Conservation (phyloP, 202 grass and related monocot genomes). For the Dendrocalamus latiflorus region DNA sequence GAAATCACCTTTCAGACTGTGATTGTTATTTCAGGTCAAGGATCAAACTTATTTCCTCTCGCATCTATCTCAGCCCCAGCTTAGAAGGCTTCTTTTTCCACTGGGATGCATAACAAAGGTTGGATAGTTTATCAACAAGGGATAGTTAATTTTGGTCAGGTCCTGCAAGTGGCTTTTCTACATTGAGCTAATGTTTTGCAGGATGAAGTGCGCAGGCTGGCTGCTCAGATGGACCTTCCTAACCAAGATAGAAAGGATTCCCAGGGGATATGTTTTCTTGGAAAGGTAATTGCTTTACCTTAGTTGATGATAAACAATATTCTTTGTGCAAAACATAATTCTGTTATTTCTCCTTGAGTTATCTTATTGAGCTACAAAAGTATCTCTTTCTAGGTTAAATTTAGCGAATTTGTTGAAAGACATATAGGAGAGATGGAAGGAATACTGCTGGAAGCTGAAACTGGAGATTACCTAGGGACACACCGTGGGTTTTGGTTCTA, state of each 20-base stretch:
- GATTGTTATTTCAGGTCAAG: slow-evolving; percentile 55
- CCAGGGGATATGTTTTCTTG: too few species aligned
- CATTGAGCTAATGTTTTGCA: too few species aligned
- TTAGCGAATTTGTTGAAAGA: slow-evolving; percentile 91
- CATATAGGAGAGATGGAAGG: slow-evolving; percentile 86
- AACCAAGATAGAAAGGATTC: slow-evolving; percentile 90
- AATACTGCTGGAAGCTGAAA: slow-evolving; percentile 78
- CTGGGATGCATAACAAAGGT: too few species aligned
- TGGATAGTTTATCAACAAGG: too few species aligned
- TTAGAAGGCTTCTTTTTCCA: slow-evolving; percentile 65
- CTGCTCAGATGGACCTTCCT: slow-evolving; percentile 67
- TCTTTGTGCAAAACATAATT: neutral
- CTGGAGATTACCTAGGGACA: slow-evolving; percentile 87
- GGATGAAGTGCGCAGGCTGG: slow-evolving; percentile 74
- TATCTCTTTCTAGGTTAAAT: slow-evolving; percentile 70
- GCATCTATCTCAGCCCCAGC: too few species aligned
- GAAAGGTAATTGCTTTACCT: slow-evolving; percentile 47
- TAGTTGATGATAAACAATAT: slow-evolving; percentile 4
- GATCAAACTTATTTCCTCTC: slow-evolving; percentile 98
- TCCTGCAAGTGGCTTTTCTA: too few species aligned
- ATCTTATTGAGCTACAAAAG: neutral
- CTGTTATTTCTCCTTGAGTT: neutral
- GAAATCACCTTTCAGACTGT: neutral
- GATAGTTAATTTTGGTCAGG: too few species aligned
- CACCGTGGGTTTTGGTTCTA: too few species aligned